Evolutionary conservation across 306 rosid species (phyloP).

Genomic region (Malus asiatica): DNA sequence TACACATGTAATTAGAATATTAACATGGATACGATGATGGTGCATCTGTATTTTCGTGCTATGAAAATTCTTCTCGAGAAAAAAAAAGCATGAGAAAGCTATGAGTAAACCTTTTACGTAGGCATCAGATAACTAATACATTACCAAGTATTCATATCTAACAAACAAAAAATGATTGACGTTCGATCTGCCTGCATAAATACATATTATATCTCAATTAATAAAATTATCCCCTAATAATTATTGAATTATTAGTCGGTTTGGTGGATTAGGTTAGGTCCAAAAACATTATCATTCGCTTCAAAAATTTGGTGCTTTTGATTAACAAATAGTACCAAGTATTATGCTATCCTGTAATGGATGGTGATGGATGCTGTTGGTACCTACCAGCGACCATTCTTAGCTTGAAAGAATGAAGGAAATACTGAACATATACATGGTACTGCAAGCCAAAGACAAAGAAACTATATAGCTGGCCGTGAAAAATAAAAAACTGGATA

Average conservation of each 20-base stretch:
- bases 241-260: slow-evolving; percentile 13
- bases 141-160: not conserved
- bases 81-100: not conserved
- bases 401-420: not conserved
- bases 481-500: not conserved
- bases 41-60: too few species aligned
- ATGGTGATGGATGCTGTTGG: slow-evolving; percentile 11
- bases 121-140: not conserved
- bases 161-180: slow-evolving; percentile 30
- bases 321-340: slow-evolving; percentile 5
- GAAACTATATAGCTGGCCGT: not conserved
- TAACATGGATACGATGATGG: rapidly evolving
- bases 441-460: not conserved
- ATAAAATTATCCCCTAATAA: not conserved
- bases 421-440: not conserved
- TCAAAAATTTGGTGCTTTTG: not conserved
- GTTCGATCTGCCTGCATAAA: slow-evolving; percentile 23
- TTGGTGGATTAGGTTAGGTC: slow-evolving; percentile 43
- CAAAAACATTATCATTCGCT: slow-evolving; percentile 12
- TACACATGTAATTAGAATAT: too few species aligned
- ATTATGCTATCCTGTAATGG: not conserved
- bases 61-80: too few species aligned
- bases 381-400: not conserved
- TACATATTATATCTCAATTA: not conserved
- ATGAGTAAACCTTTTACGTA: not conserved